A percentile compares a stretch with the other conserved stretches of the same genome.
Conservation (phyloP, 2,329 filamentous ascomycete species). For the Lachnellula cervina region DNA sequence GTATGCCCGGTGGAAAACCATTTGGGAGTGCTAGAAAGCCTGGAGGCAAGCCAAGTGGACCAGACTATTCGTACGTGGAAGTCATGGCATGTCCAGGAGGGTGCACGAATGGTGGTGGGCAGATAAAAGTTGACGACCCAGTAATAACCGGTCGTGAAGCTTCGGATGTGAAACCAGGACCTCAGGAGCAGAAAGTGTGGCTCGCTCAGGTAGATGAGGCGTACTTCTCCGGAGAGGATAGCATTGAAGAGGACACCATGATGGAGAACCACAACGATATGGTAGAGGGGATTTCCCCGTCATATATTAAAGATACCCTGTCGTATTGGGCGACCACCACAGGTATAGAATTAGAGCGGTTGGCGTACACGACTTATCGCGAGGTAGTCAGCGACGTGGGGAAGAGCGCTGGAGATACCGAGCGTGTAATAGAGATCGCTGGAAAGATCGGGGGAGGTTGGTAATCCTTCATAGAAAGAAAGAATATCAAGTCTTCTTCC, state of each 20-base stretch:
- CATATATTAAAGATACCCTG: constrained; percentile 63
- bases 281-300: constrained; percentile 62
- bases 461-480: constrained; percentile 46
- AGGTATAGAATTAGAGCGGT: constrained; percentile 62
- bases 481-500: constrained; percentile 42
- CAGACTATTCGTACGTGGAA: constrained; percentile 88
- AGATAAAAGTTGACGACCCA: constrained; percentile 85
- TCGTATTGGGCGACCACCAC: constrained; percentile 72
- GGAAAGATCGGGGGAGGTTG: constrained; percentile 91
- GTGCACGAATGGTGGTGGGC: constrained; percentile 94
- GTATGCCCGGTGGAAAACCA: constrained; percentile 71
- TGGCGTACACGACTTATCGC: constrained; percentile 83
- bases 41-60: constrained; percentile 42
- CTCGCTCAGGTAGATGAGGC: constrained; percentile 78
- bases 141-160: constrained; percentile 48
- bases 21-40: constrained; percentile 52
- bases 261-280: constrained; percentile 34
- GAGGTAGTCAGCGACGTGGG: constrained; percentile 94
- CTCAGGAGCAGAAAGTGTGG: constrained; percentile 83
- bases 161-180: constrained; percentile 54
- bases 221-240: constrained; percentile 73
- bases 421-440: constrained; percentile 81
- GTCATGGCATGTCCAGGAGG: constrained; percentile 99
- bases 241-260: constrained; percentile 25
- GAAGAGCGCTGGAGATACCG: constrained; percentile 66